phyloP scores from a whole-genome alignment of 2,329 filamentous ascomycete genomes.

The Macrophomina phaseolina region DNA sequence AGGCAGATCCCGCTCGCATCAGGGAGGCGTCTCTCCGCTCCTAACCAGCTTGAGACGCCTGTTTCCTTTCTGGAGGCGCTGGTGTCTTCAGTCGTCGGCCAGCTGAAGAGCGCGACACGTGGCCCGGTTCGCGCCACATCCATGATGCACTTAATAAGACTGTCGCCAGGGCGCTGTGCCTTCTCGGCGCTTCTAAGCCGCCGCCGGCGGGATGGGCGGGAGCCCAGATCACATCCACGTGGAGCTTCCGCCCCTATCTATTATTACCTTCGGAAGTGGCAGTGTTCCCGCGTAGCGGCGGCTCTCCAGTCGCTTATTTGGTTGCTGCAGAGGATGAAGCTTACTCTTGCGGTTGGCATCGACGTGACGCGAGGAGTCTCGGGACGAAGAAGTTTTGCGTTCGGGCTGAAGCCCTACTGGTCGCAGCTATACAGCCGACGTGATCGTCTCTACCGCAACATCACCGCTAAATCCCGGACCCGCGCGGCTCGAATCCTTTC shows the following conservation, averaged over 20 bases:
- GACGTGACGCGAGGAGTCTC: not conserved
- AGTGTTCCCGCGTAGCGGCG: no score
- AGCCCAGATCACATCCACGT: not conserved
- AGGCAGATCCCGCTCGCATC: conserved; percentile 1
- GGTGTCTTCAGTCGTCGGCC: no score
- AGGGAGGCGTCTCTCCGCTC: not conserved
- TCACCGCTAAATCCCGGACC: no score
- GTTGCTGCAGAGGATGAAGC: not conserved
- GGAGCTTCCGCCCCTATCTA: not conserved
- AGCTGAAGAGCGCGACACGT: no score
- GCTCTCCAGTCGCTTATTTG: no score
- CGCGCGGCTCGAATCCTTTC: no score
- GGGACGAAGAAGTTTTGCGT: not conserved
- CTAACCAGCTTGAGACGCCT: not conserved
- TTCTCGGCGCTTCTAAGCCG: not conserved
- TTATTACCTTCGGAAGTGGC: not conserved
- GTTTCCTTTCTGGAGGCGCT: not conserved
- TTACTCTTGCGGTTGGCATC: not conserved
- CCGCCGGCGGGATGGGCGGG: not conserved
- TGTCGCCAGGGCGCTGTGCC: no score
- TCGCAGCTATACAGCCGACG: not conserved
- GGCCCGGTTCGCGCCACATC: no score
- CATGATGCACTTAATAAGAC: no score
- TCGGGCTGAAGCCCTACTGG: conserved; percentile 3
- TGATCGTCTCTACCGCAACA: no score